A percentile compares a stretch with the other conserved stretches of the same genome.
These are phyloP conservation scores for Mycena venus DNA, from an alignment of 768 basidiomycete species.

Conservation along the genomic window DNA sequence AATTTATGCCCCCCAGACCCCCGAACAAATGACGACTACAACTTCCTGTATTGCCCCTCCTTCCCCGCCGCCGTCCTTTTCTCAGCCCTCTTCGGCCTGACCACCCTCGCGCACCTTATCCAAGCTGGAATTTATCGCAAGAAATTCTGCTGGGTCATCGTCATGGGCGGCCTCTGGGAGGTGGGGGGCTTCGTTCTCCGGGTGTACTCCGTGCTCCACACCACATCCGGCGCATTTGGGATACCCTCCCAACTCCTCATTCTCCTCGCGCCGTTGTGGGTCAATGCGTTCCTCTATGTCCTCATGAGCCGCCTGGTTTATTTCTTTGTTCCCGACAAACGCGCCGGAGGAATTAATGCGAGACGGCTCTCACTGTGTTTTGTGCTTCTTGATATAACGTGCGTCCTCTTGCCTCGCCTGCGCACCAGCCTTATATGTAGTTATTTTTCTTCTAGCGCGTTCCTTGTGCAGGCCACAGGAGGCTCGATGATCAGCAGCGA, in stretches of 20 bases:
- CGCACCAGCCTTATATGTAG: too few relatives aligned
- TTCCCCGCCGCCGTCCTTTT: constrained; percentile 37
- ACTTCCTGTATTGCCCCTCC: constrained; percentile 36
- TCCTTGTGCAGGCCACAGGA: constrained; percentile 36
- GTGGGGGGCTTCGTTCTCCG: constrained; percentile 34
- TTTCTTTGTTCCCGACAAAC: constrained; percentile 38
- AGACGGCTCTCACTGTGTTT: constrained; percentile 29
- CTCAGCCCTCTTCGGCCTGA: constrained; percentile 35
- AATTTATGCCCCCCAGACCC: constrained; percentile 10
- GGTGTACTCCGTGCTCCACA: constrained; percentile 22
- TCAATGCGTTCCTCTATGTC: constrained; percentile 42
- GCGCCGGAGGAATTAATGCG: constrained; percentile 32
- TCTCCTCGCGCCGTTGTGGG: constrained; percentile 41
- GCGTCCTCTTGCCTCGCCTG: not conserved
- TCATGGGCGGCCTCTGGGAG: constrained; percentile 39
- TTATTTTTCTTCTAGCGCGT: constrained; percentile 15
- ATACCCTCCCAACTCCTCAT: constrained; percentile 36
- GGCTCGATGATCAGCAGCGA: constrained; percentile 25
- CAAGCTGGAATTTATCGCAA: constrained; percentile 40
- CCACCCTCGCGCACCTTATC: constrained; percentile 27
- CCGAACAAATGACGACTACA: constrained; percentile 9
- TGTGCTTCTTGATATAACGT: constrained; percentile 37
- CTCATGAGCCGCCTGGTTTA: constrained; percentile 37
- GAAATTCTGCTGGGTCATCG: constrained; percentile 40
- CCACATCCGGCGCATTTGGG: constrained; percentile 9